These are phyloP conservation scores for Vanrija pseudolonga DNA, from an alignment of 1,284 basidiomycete genomes.

Conservation along the genomic window DNA sequence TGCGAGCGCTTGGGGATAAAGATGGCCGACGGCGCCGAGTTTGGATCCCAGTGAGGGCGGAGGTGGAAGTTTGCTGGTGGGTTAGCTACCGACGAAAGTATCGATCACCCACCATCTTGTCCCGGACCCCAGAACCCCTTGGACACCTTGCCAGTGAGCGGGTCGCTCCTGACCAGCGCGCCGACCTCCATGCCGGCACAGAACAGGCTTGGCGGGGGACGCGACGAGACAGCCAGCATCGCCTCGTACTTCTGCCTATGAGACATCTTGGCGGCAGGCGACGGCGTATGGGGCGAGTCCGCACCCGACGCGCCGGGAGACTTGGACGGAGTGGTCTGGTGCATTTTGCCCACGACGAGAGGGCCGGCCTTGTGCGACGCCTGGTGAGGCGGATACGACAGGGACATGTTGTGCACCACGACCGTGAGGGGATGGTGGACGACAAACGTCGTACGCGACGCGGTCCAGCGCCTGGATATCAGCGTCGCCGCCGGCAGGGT, in stretches of 20 bases:
- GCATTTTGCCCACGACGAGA: constrained; percentile 33
- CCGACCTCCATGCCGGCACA: constrained; percentile 36
- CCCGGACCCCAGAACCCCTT: constrained; percentile 48
- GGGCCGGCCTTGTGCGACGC: constrained; percentile 5
- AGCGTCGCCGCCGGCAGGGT: neutral
- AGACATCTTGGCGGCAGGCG: constrained; percentile 25
- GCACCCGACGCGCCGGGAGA: neutral
- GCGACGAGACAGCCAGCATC: constrained; percentile 34
- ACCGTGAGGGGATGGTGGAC: constrained; percentile 36
- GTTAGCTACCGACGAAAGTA: neutral
- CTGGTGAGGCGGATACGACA: constrained; percentile 35
- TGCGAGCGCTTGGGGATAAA: constrained; percentile 34
- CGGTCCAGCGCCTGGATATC: constrained; percentile 34
- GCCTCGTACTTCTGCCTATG: constrained; percentile 44
- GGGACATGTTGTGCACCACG: constrained; percentile 37
- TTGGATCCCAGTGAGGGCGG: constrained; percentile 34
- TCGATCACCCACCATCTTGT: constrained; percentile 29
- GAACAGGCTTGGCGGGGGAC: constrained; percentile 39
- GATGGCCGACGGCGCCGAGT: constrained; percentile 25
- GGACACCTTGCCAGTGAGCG: constrained; percentile 42
- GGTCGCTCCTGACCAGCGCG: constrained; percentile 42
- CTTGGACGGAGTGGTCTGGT: constrained; percentile 6
- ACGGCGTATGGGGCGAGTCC: neutral
- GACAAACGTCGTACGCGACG: constrained; percentile 31
- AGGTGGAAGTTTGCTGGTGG: constrained; percentile 38